A percentile compares a stretch with the other conserved stretches of the same genome.
Conservation (phyloP, 257 asterid species). For the Solanum boliviense region DNA sequence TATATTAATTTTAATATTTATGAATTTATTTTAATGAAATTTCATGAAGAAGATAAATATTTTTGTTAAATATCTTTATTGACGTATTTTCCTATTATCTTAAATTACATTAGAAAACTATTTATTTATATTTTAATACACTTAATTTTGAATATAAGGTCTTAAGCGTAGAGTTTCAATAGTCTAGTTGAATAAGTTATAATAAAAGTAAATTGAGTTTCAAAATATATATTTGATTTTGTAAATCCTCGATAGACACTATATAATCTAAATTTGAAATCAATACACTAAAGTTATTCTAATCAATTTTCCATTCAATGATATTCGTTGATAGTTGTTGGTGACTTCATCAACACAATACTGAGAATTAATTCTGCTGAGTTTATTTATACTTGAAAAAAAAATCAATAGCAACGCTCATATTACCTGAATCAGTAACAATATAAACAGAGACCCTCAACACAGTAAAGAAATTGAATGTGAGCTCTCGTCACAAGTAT, state of each 20-base stretch:
- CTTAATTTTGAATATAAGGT: background rate
- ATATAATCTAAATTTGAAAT: background rate
- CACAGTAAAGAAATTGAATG: background rate
- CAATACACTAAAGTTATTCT: background rate
- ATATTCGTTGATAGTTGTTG: background rate
- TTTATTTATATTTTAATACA: background rate
- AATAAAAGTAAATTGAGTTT: background rate
- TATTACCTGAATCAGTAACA: background rate
- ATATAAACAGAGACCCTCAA: background rate
- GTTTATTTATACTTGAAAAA: background rate
- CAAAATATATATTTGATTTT: background rate
- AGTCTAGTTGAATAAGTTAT: background rate
- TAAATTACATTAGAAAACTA: background rate
- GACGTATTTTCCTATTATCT: background rate
- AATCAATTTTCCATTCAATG: background rate
- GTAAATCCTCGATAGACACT: background rate
- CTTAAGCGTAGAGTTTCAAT: background rate
- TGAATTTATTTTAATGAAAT: background rate
- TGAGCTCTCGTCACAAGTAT: background rate
- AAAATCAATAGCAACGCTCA: background rate
- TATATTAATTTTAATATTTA: background rate
- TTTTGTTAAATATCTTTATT: background rate
- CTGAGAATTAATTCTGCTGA: background rate
- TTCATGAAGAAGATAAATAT: background rate
- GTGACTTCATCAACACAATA: background rate